Percentiles rank a stretch among this genome's conserved stretches.
Conservation (phyloP, 202 grass and related monocot species). For the Zizania palustris region DNA sequence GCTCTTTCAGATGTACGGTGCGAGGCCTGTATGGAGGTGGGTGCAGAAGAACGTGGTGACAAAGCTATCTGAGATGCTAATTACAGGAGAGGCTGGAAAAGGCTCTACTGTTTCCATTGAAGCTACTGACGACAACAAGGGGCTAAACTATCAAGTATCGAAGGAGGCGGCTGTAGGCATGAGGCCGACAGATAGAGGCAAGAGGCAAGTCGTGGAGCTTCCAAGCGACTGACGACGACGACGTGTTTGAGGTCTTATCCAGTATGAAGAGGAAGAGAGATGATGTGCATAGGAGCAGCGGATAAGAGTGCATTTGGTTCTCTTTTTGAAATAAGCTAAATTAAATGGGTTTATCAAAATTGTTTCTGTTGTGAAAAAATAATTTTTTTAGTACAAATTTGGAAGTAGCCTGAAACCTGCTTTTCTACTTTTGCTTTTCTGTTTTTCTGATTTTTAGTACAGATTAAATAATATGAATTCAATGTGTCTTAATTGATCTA, state of each 20-base stretch:
- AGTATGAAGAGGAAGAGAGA: neutral
- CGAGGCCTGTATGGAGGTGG: constrained; percentile 56
- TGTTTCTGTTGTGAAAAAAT: too few species aligned
- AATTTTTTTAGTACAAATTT: too few species aligned
- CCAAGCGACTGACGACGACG: neutral
- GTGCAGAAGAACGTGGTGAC: constrained; percentile 57
- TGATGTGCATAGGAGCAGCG: neutral
- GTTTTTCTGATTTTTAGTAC: too few species aligned
- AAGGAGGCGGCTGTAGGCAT: neutral
- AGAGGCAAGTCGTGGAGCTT: neutral
- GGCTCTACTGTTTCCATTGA: constrained; percentile 40
- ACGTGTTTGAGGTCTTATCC: neutral
- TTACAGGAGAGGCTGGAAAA: constrained; percentile 25
- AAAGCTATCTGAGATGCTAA: constrained; percentile 44
- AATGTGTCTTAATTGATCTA: too few species aligned
- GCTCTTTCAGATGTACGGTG: constrained; percentile 46
- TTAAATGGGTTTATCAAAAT: too few species aligned
- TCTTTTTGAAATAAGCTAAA: too few species aligned
- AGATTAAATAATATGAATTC: too few species aligned
- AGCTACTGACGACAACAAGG: constrained; percentile 15
- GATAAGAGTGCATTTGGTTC: too few species aligned
- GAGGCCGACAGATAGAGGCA: too few species aligned
- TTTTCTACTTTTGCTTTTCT: too few species aligned
- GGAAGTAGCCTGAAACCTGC: too few species aligned
- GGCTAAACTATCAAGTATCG: constrained; percentile 21